Conservation (phyloP, 257 asterid species). For the Asclepias syriaca region DNA sequence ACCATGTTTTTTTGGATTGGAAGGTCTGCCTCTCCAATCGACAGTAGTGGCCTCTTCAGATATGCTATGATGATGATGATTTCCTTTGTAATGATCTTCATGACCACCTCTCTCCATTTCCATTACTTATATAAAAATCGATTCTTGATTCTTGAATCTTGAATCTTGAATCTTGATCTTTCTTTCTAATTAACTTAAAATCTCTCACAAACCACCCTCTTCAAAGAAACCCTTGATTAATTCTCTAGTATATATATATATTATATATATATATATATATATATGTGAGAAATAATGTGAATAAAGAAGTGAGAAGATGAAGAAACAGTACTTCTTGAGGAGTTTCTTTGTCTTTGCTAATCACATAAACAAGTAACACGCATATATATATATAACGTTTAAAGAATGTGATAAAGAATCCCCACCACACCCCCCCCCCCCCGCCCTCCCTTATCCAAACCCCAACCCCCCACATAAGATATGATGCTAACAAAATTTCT, state of each 20-base stretch:
- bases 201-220: no score
- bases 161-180: no score
- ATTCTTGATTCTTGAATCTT: no score
- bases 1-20: slow-evolving; percentile 70
- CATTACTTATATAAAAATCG: background rate
- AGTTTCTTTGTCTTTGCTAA: background rate
- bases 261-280: no score
- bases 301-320: no score
- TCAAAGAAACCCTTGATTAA: no score
- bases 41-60: slow-evolving; percentile 25
- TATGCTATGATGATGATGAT: slow-evolving; percentile 4
- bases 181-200: no score
- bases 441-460: no score
- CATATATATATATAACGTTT: background rate
- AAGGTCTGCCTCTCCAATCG: slow-evolving; percentile 89
- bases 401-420: background rate
- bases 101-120: slow-evolving; percentile 32
- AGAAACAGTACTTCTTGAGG: background rate
- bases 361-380: background rate
- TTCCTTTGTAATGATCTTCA: slow-evolving; percentile 14
- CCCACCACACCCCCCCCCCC: background rate
- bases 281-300: no score
- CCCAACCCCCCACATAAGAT: background rate
- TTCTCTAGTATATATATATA: no score
- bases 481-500: background rate